Conservation (phyloP, 495 filamentous ascomycete species). For the Pseudotulostoma volvatum region DNA sequence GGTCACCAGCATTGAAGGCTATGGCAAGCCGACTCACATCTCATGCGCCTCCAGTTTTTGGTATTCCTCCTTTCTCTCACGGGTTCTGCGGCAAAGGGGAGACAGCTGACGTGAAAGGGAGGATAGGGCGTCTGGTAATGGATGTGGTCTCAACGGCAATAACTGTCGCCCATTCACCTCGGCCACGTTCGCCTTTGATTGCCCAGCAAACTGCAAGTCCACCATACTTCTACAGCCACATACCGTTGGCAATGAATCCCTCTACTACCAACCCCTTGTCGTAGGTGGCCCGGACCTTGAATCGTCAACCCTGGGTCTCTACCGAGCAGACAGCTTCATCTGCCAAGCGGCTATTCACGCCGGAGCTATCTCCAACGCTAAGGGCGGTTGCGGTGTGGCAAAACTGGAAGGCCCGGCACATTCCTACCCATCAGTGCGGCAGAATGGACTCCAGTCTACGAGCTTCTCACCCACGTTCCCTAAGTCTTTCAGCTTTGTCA, state of each 20-base stretch:
- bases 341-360: slow-evolving; percentile 70
- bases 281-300: slow-evolving; percentile 50
- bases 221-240: slow-evolving; percentile 51
- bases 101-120: no score
- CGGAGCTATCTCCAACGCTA: slow-evolving; percentile 47
- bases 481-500: slow-evolving; percentile 51
- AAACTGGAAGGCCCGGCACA: slow-evolving; percentile 49
- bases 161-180: slow-evolving; percentile 66
- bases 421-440: slow-evolving; percentile 40
- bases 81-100: no score
- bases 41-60: slow-evolving; percentile 48
- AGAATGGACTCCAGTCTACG: slow-evolving; percentile 49
- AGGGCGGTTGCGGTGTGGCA: slow-evolving; percentile 64
- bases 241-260: slow-evolving; percentile 55
- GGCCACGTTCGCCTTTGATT: slow-evolving; percentile 56
- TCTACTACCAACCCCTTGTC: slow-evolving; percentile 54
- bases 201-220: slow-evolving; percentile 57
- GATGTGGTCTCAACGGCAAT: slow-evolving; percentile 64
- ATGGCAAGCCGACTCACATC: slow-evolving; percentile 46
- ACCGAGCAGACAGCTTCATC: slow-evolving; percentile 71
- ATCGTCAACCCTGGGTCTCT: slow-evolving; percentile 25
- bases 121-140: slow-evolving; percentile 56
- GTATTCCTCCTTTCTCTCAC: no score
- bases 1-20: slow-evolving; percentile 49
- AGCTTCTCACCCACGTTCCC: slow-evolving; percentile 66